Evolutionary conservation across 2,329 filamentous ascomycete species (phyloP).

Genomic region (Onygenales sp.): DNA sequence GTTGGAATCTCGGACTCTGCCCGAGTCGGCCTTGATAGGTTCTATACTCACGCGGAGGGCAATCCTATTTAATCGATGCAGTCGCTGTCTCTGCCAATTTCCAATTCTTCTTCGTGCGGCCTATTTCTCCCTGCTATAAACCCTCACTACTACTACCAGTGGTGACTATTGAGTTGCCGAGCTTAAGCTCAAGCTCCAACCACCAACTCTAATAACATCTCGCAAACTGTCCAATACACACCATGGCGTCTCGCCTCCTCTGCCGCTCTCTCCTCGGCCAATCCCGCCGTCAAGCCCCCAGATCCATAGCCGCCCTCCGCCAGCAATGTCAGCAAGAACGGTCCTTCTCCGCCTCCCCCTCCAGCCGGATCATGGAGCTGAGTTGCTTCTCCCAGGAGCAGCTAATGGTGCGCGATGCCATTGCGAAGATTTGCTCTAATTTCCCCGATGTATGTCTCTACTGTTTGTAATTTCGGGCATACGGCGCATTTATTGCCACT

Average conservation of each 20-base stretch:
- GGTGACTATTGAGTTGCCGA: too few species aligned
- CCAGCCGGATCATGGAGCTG: conserved; percentile 54
- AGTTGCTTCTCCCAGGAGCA: conserved; percentile 65
- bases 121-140: too few species aligned
- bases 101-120: too few species aligned
- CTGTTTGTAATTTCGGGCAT: conserved; percentile 6
- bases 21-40: background rate
- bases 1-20: background rate
- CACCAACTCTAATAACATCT: background rate
- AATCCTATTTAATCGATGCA: background rate
- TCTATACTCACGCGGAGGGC: background rate
- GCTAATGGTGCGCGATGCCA: conserved; percentile 60
- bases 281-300: background rate
- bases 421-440: conserved; percentile 57
- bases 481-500: background rate
- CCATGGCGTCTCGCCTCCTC: conserved; percentile 6
- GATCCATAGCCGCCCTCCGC: background rate
- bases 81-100: background rate
- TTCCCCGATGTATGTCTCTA: conserved; percentile 49
- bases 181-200: too few species aligned
- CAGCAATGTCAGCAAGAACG: conserved; percentile 1
- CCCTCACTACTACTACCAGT: too few species aligned
- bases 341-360: conserved; percentile 24
- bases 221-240: background rate
- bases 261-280: conserved; percentile 1